A percentile compares a stretch with the other conserved stretches of the same genome.
Conservation (phyloP, 2,329 filamentous ascomycete species). For the Leptodontidium sp. region DNA sequence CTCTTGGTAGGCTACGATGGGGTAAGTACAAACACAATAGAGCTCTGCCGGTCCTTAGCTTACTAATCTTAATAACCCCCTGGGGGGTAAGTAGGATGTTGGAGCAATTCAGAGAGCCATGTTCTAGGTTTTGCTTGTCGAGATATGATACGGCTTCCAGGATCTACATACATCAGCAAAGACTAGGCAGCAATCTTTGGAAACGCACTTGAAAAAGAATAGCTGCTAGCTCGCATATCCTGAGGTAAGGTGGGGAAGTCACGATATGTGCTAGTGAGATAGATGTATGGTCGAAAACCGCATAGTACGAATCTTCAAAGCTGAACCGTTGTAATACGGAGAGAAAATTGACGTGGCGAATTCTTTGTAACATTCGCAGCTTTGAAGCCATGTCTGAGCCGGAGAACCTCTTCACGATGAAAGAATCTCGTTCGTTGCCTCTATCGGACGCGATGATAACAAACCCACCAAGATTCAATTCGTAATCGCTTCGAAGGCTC, state of each 20-base stretch:
- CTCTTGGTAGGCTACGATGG: conserved; percentile 27
- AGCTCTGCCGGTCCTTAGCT: too few species aligned
- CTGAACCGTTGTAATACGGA: conserved; percentile 28
- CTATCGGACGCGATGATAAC: conserved; percentile 24
- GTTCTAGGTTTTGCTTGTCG: conserved; percentile 18
- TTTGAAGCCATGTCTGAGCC: conserved; percentile 23
- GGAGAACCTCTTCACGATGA: conserved; percentile 25
- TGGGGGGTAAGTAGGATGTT: conserved; percentile 34
- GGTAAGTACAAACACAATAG: too few species aligned
- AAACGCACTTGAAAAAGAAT: conserved; percentile 27
- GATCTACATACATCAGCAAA: conserved; percentile 19
- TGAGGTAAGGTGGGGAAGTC: conserved; percentile 17
- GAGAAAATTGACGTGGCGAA: conserved; percentile 28
- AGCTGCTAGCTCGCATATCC: conserved; percentile 19
- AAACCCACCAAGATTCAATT: conserved; percentile 25
- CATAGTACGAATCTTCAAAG: conserved; percentile 29
- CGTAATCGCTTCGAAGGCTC: conserved; percentile 22
- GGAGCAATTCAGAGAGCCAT: conserved; percentile 25
- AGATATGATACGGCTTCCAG: conserved; percentile 28
- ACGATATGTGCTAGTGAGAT: conserved; percentile 29
- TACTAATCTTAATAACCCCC: too few species aligned
- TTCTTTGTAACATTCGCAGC: conserved; percentile 27
- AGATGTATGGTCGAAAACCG: conserved; percentile 30
- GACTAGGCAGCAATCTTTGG: conserved; percentile 5
- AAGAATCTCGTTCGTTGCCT: conserved; percentile 17